These are phyloP conservation scores for Sphagnum tenellum DNA, from an alignment of 225 moss, liverwort and hornwort genomes.

Conservation along the genomic window DNA sequence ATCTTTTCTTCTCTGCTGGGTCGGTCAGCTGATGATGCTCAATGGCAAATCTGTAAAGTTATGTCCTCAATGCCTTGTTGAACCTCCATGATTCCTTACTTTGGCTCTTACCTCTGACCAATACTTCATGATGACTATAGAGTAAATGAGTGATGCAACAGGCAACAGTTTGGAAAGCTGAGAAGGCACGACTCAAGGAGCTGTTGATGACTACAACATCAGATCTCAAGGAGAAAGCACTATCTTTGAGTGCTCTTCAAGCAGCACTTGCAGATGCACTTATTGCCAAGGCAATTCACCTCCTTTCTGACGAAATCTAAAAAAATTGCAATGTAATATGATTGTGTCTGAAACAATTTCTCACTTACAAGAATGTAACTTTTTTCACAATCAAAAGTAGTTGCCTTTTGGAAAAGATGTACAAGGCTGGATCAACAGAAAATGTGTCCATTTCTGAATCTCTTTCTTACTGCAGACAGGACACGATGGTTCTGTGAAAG, in stretches of 20 bases:
- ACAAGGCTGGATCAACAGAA: no score
- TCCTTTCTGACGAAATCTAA: background rate
- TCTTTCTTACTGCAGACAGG: background rate
- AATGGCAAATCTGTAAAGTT: no score
- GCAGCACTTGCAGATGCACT: conserved; percentile 13
- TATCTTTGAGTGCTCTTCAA: conserved; percentile 11
- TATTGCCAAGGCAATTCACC: conserved; percentile 11
- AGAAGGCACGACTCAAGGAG: conserved; percentile 13
- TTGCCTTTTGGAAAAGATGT: no score
- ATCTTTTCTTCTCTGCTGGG: background rate
- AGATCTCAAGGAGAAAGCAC: conserved; percentile 22
- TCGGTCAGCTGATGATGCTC: background rate
- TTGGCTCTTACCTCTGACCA: conserved; percentile 3
- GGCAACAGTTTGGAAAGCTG: conserved; percentile 21
- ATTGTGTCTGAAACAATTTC: no score
- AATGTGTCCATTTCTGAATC: background rate
- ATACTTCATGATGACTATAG: background rate
- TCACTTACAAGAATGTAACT: no score
- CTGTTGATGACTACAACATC: conserved; percentile 9
- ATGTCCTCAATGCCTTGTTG: no score
- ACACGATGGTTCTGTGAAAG: conserved; percentile 10
- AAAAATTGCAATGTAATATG: background rate
- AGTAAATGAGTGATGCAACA: background rate
- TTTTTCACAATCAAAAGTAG: no score
- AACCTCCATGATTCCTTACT: no score